A percentile compares a stretch with the other conserved stretches of the same genome.
These are phyloP conservation scores for Globisporangium radiosum DNA, from an alignment of 352 stramenopile species.

Conservation along the genomic window DNA sequence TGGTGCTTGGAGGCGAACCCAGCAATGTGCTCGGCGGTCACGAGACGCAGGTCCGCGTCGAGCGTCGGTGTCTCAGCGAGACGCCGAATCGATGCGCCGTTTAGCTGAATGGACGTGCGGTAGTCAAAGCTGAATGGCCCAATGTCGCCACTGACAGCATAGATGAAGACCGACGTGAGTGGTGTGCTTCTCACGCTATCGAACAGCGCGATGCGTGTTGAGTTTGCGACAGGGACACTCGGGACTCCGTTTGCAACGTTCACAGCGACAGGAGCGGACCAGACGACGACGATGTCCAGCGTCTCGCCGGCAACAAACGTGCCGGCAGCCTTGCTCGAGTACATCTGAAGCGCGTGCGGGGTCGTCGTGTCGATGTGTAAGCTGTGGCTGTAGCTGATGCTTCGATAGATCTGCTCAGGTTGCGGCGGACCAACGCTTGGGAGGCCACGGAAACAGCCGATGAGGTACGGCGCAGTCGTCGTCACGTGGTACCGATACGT, in stretches of 20 bases:
- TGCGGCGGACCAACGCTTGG: neutral
- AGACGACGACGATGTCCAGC: constrained; percentile 56
- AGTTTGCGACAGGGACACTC: constrained; percentile 32
- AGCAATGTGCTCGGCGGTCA: constrained; percentile 21
- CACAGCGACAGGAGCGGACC: constrained; percentile 39
- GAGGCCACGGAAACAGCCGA: constrained; percentile 54
- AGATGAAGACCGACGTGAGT: constrained; percentile 43
- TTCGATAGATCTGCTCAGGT: constrained; percentile 30
- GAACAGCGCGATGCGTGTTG: constrained; percentile 29
- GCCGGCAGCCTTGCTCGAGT: constrained; percentile 51
- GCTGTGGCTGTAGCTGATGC: constrained; percentile 48
- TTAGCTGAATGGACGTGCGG: constrained; percentile 29
- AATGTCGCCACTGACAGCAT: constrained; percentile 19
- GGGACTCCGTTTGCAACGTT: constrained; percentile 24
- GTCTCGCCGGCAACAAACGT: constrained; percentile 53
- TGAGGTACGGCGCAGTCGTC: constrained; percentile 36
- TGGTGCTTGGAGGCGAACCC: constrained; percentile 56
- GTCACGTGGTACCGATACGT: constrained; percentile 70
- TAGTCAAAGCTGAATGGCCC: constrained; percentile 46
- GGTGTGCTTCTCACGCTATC: constrained; percentile 31
- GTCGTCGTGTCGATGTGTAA: constrained; percentile 41
- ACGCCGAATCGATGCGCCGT: constrained; percentile 45
- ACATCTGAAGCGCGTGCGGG: constrained; percentile 38
- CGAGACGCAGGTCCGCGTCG: constrained; percentile 33
- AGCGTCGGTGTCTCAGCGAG: constrained; percentile 24